A percentile compares a stretch with the other conserved stretches of the same genome.
Conservation (phyloP, 2,329 filamentous ascomycete species). For the Epichloe gansuensis region DNA sequence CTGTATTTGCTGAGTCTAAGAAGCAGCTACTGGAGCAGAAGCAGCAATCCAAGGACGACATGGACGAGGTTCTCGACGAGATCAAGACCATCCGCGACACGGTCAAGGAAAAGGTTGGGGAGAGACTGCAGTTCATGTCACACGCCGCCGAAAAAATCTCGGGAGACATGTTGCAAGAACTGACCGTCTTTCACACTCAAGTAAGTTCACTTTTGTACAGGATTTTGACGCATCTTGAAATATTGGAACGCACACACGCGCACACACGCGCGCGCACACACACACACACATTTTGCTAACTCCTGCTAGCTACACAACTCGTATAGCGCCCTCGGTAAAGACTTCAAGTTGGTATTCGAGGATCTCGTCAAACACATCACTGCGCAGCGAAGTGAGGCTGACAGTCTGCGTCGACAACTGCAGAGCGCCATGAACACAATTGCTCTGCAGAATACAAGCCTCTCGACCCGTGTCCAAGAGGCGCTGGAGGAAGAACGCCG, state of each 20-base stretch:
- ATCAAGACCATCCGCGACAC: conserved; percentile 82
- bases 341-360: conserved; percentile 79
- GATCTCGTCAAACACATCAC: conserved; percentile 62
- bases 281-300: neutral
- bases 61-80: conserved; percentile 84
- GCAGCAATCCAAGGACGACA: conserved; percentile 60
- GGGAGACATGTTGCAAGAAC: conserved; percentile 74
- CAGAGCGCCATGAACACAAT: conserved; percentile 55
- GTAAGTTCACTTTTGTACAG: conserved; percentile 22
- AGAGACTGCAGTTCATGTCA: conserved; percentile 72
- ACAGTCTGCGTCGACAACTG: conserved; percentile 59
- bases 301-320: conserved; percentile 59
- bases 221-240: neutral
- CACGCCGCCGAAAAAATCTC: conserved; percentile 78
- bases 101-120: conserved; percentile 74
- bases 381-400: conserved; percentile 64
- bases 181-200: conserved; percentile 66
- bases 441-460: conserved; percentile 52
- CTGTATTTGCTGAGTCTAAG: conserved; percentile 54
- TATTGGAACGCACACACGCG: too few species aligned
- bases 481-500: conserved; percentile 65
- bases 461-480: conserved; percentile 53
- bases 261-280: too few species aligned
- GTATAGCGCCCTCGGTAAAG: conserved; percentile 69
- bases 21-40: conserved; percentile 56